Evolutionary conservation across 768 basidiomycete genomes (phyloP), one percentile per base, ranked within the genome.

Genomic region (Fibroporia radiculosa): DNA sequence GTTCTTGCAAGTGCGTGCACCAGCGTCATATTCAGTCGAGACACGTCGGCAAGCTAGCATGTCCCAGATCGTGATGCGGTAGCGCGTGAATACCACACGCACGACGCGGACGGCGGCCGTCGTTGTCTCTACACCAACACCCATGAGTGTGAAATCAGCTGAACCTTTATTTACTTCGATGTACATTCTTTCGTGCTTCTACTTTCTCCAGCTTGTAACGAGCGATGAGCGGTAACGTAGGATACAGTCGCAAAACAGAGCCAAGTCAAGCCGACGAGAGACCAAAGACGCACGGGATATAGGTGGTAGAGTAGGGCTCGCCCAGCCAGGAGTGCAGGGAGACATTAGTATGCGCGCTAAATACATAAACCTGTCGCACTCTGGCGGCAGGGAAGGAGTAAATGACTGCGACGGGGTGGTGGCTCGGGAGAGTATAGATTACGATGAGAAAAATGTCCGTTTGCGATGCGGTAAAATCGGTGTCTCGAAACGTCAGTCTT

Each of bases 381-480:
- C 16, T 35, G 13, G 14, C 6, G 34, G 34, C 34, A 18, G 7
- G 8, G 7, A 8, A 19, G 6, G 34, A 35, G 41, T n/a, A n/a
- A n/a, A n/a, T n/a, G n/a, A n/a, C n/a, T n/a, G n/a, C n/a, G n/a
- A n/a, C n/a, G n/a, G n/a, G n/a, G n/a, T n/a, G n/a, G n/a, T n/a
- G n/a, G n/a, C n/a, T n/a, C n/a, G n/a, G n/a, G n/a, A n/a, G n/a
- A n/a, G n/a, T n/a, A n/a, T n/a, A n/a, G n/a, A n/a, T n/a, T n/a
- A n/a, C n/a, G n/a, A n/a, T n/a, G n/a, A n/a, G n/a, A n/a, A n/a
- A 29, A 35, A 20, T 48, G 37, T 53, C 48, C 48, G 52, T 54
- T 44, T 48, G 40, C 16, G 29, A 29, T 31, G 25, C 4, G 23
- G 6, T 4, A 36, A 34, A 34, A 40, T 48, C 49, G 53, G 49